Base-by-base conservation (phyloP, 176 grass and related monocot species). In the Zizania latifolia region DNA sequence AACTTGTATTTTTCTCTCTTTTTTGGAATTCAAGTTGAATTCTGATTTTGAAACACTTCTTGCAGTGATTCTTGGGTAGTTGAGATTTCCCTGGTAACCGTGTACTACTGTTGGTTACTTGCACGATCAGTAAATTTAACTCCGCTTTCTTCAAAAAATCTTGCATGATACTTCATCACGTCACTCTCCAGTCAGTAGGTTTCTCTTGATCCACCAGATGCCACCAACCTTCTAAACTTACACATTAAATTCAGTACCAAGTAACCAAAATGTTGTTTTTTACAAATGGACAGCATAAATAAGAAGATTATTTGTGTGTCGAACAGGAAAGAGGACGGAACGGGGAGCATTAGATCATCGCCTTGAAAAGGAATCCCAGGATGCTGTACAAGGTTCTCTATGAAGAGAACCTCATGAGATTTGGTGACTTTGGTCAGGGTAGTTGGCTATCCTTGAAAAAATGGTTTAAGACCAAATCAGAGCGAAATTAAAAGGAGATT, bases 391-490 rank as follows among this genome's bases (percentile, higher is more conserved):
- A 23, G 2, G 12, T 9, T 37, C 13, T 44, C 32, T 21, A 13
- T 10, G 58, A 58, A 27, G 36, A 54, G 22, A 27, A 34, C 12
- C 24, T 55, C 26, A 8, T 13, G 26, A 27, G 4, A 8, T 56
- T 51, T 51, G 46, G 46, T 51, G 46, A n/a, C 21, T 35, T 24
- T 43, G 59, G 43, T 64, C 59, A 17, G 26, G 7, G 59, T 82
- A 58, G 80, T 75, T 82, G 80, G 71, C 61, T 48, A 58, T 70
- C 70, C 58, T 16, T 66, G 26, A 4, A 3, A 19, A 65, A 74
- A 80, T 7, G n/a, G 1, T 12, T 19, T n/a, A 1, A 13, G 67
- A n/a, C 4, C 56, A n/a, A 33, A 50, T 41, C 14, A 16, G 39
- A 71, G 4, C 65, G 30, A 50, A 69, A 48, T 48, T 48, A 48